These are phyloP conservation scores for Besnoitia besnoiti DNA, from an alignment of 169 alveolate genomes.

Conservation along the genomic window DNA sequence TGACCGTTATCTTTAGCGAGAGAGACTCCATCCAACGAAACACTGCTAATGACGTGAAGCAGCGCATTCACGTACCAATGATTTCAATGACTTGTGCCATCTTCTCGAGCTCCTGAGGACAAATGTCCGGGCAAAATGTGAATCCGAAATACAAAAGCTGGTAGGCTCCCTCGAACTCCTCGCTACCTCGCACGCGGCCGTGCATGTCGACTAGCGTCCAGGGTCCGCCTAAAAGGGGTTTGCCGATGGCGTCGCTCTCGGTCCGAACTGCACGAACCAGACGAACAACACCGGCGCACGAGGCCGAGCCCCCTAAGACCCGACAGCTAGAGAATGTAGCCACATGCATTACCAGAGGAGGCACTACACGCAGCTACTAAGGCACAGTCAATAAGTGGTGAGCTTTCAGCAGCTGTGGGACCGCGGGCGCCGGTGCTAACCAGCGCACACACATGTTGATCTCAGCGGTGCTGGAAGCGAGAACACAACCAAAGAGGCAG, in stretches of 20 bases:
- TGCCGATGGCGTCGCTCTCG: constrained; percentile 74
- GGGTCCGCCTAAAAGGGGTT: constrained; percentile 86
- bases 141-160: constrained; percentile 78
- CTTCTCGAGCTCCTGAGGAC: constrained; percentile 90
- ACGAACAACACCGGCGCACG: background rate
- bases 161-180: constrained; percentile 62
- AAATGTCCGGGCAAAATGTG: constrained; percentile 89
- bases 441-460: too few relatives aligned
- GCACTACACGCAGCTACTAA: too few relatives aligned
- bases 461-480: too few relatives aligned
- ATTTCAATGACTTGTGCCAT: constrained; percentile 79
- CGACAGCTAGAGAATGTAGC: too few relatives aligned
- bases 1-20: background rate
- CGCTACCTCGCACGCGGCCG: constrained; percentile 49
- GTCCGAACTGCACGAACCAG: constrained; percentile 30
- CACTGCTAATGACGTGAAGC: too few relatives aligned
- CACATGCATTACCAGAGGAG: too few relatives aligned
- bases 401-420: too few relatives aligned
- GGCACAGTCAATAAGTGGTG: too few relatives aligned
- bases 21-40: background rate
- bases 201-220: constrained; percentile 81
- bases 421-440: too few relatives aligned
- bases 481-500: too few relatives aligned
- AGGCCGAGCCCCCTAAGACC: too few relatives aligned
- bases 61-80: constrained; percentile 59